phyloP scores from a whole-genome alignment of 352 stramenopile genomes.

The Pythium periplocum region DNA sequence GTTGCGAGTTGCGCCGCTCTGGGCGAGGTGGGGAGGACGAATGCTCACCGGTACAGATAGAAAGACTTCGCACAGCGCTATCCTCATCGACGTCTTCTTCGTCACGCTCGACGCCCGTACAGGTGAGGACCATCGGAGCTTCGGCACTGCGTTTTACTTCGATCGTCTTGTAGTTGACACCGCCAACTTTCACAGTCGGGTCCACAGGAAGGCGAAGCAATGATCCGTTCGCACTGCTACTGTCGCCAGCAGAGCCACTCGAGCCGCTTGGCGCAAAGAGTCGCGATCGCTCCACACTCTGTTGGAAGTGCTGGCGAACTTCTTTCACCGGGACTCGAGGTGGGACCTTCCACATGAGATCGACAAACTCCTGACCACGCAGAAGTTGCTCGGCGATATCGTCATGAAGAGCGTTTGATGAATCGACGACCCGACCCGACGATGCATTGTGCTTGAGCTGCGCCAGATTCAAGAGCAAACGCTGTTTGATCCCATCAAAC shows the following conservation, averaged over 20 bases:
- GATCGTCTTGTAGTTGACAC: constrained; percentile 67
- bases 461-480: constrained; percentile 61
- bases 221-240: constrained; percentile 8
- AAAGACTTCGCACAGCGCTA: constrained; percentile 1
- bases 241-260: neutral
- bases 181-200: constrained; percentile 59
- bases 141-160: constrained; percentile 82
- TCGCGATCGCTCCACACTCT: constrained; percentile 40
- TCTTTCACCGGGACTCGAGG: constrained; percentile 59
- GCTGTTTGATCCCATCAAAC: constrained; percentile 78
- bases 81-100: constrained; percentile 50
- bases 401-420: constrained; percentile 28
- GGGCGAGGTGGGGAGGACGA: neutral
- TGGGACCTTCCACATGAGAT: constrained; percentile 81
- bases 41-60: neutral
- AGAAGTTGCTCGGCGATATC: constrained; percentile 77
- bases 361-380: constrained; percentile 77
- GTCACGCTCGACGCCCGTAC: constrained; percentile 65
- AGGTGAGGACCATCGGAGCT: constrained; percentile 76
- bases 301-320: constrained; percentile 42
- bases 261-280: constrained; percentile 21
- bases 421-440: constrained; percentile 25
- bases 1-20: constrained; percentile 15
- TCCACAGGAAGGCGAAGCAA: constrained; percentile 68
- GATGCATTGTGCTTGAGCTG: constrained; percentile 62